Evolutionary conservation across 257 asterid genomes (phyloP).

Genomic region (Lycium barbarum): DNA sequence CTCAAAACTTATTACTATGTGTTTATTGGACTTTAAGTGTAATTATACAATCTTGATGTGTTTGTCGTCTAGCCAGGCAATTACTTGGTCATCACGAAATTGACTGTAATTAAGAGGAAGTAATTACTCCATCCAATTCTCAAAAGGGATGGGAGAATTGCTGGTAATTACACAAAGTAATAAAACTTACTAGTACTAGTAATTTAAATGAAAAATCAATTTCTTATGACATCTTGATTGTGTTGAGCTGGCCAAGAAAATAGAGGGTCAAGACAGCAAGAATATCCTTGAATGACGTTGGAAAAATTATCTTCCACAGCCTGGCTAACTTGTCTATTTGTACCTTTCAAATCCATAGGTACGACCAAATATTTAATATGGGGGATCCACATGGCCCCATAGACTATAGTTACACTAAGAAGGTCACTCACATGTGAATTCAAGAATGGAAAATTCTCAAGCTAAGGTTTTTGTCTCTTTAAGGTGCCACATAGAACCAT

Average conservation of each 20-base stretch:
- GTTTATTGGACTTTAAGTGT: too few species aligned
- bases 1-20: too few species aligned
- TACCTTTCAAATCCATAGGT: not conserved
- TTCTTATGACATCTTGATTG: not conserved
- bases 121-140: not conserved
- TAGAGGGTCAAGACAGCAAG: not conserved
- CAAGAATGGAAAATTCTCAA: slow-evolving; percentile 8
- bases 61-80: too few species aligned
- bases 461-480: not conserved
- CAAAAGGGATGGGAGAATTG: not conserved
- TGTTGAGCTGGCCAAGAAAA: not conserved
- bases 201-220: not conserved
- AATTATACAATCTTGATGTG: too few species aligned
- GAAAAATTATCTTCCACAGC: not conserved
- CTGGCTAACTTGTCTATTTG: slow-evolving; percentile 6
- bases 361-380: slow-evolving; percentile 17
- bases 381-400: slow-evolving; percentile 17
- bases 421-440: slow-evolving; percentile 19
- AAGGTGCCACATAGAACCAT: not conserved
- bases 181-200: not conserved
- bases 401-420: not conserved
- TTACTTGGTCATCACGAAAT: too few species aligned
- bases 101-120: too few species aligned
- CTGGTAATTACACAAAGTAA: not conserved
- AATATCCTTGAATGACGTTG: not conserved